Evolutionary conservation across 148 eudicot species (phyloP), one percentile per base, ranked within the genome.

Genomic region (Camellia lanceoleosa): DNA sequence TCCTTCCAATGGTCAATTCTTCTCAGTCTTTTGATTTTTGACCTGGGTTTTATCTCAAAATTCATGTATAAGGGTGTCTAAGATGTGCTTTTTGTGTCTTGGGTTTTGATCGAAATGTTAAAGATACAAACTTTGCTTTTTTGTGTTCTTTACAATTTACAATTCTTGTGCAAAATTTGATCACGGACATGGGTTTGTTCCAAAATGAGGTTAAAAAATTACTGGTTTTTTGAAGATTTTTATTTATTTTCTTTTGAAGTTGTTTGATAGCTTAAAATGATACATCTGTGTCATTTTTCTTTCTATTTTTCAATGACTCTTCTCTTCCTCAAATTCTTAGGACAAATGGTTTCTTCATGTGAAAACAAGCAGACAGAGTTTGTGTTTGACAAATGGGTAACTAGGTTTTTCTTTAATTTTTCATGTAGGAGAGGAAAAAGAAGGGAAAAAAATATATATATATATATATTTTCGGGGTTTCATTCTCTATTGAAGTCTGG

Each of bases 31-130:
- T 19, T 62, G 12, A 38, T 63, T 42, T 41, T 73, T n/a, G 60
- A 38, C 43, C 38, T 63, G 73, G 64, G 65, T 80, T 80, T 58
- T 62, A 5, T 42, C 49, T 79, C 52, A 49, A 49, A 49, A 49
- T 44, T 49, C n/a, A 8, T 19, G 19, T n/a, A 14, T 49, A 5
- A 12, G 5, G 15, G n/a, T 5, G 8, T 41, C 47, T 19, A 19
- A 44, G 13, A 59, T 56, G 13, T 56, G 52, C 5, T 59, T 58
- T 56, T 58, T 18, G 12, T 16, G 15, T 41, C 5, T 46, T 75
- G 70, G 70, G 70, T 12, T 76, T 62, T 30, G 70, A 76, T 64
- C 42, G 20, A 20, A 15, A 20, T 76, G 58, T 51, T 51, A 2
- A 30, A 64, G 64, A 20, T 47, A 30, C 46, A 44, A 51, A 20